Conservation (phyloP, 352 stramenopile genomes). For the Phytophthora uliginosa region DNA sequence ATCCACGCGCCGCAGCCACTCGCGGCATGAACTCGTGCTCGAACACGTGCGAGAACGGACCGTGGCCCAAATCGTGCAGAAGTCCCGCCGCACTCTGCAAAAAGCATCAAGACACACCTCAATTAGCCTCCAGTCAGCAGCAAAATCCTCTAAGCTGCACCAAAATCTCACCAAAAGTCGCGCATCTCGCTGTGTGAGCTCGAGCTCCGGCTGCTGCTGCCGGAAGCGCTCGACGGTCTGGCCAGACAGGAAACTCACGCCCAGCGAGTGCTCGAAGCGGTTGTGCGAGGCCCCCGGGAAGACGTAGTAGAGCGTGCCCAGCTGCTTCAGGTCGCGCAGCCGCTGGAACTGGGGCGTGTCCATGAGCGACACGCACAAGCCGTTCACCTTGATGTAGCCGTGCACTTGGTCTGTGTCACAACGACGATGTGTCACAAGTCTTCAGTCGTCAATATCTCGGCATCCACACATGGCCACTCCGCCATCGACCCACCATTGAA, state of each 20-base stretch:
- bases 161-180: constrained; percentile 52
- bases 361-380: constrained; percentile 87
- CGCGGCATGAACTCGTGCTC: constrained; percentile 92
- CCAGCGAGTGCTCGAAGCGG: constrained; percentile 97
- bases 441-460: constrained; percentile 7
- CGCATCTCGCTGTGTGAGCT: constrained; percentile 91
- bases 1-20: constrained; percentile 46
- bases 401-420: constrained; percentile 75
- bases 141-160: not conserved
- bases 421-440: constrained; percentile 11
- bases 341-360: constrained; percentile 96
- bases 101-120: not conserved
- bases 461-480: not conserved
- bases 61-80: constrained; percentile 94
- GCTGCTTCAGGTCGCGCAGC: constrained; percentile 95
- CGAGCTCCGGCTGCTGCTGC: constrained; percentile 88
- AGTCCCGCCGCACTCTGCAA: constrained; percentile 78
- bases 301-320: constrained; percentile 92
- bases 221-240: constrained; percentile 89
- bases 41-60: constrained; percentile 97
- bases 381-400: constrained; percentile 84
- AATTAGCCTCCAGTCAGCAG: not conserved
- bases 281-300: constrained; percentile 93
- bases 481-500: constrained; percentile 58
- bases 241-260: constrained; percentile 95